Evolutionary conservation across 768 basidiomycete species (phyloP).

Genomic region (Omphalotus guepiniiformis): DNA sequence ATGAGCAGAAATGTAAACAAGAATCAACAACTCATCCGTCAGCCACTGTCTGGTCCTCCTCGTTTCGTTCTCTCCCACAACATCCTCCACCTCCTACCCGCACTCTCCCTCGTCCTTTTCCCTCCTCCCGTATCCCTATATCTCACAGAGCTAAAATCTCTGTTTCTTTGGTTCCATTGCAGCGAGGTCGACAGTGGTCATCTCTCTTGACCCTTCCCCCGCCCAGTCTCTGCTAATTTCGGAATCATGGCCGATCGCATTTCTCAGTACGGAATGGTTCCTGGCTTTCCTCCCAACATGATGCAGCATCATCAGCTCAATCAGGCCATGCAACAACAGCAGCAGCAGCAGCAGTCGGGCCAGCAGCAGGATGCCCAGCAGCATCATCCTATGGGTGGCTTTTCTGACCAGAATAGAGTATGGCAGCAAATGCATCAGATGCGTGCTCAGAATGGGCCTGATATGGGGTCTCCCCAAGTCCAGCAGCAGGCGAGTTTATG

Average conservation of each 20-base stretch:
- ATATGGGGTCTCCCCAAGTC: constrained; percentile 34
- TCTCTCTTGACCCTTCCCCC: too few species aligned
- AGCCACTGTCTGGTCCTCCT: too few species aligned
- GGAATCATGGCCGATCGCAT: constrained; percentile 62
- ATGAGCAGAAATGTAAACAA: too few species aligned
- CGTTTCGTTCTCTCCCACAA: too few species aligned
- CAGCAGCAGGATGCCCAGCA: constrained; percentile 33
- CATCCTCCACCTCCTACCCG: too few species aligned
- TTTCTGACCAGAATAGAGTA: constrained; percentile 48
- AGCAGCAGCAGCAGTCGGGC: constrained; percentile 41
- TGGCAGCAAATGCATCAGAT: constrained; percentile 51
- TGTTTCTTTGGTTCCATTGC: too few species aligned
- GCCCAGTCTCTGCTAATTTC: too few species aligned
- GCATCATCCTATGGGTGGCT: constrained; percentile 37
- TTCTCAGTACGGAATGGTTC: constrained; percentile 50
- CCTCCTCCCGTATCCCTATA: too few species aligned
- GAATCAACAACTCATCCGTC: too few species aligned
- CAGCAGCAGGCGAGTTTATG: constrained; percentile 43
- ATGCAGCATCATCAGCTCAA: constrained; percentile 40
- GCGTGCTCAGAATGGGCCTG: constrained; percentile 36
- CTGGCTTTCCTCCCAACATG: constrained; percentile 43
- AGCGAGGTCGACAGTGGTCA: too few species aligned
- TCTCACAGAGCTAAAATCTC: too few species aligned
- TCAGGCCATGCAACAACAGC: constrained; percentile 35
- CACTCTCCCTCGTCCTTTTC: too few species aligned